phyloP scores from a whole-genome alignment of 2,329 filamentous ascomycete species.

The Incumbomyces lentus region DNA sequence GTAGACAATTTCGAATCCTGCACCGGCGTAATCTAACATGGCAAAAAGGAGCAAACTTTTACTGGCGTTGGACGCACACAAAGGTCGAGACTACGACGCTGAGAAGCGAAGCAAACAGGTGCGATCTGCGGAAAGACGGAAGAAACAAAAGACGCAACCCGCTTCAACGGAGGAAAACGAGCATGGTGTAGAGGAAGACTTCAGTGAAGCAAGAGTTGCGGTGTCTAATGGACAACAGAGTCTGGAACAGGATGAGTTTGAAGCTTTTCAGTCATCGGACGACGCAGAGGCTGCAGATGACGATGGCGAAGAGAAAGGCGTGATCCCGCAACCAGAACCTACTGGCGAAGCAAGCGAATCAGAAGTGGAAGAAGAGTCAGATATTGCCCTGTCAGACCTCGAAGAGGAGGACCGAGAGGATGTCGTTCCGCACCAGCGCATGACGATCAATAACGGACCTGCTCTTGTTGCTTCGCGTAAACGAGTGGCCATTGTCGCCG shows the following conservation, averaged over 20 bases:
- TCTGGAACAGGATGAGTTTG: conserved; percentile 10
- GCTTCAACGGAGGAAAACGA: conserved; percentile 7
- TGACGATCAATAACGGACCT: conserved; percentile 94
- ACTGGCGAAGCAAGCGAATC: conserved; percentile 45
- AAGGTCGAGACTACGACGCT: conserved; percentile 59
- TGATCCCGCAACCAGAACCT: conserved; percentile 28
- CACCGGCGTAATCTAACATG: conserved; percentile 26
- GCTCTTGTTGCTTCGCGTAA: conserved; percentile 72
- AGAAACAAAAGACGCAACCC: conserved; percentile 20
- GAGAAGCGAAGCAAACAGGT: conserved; percentile 65
- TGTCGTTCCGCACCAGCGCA: conserved; percentile 76
- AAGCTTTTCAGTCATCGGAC: conserved; percentile 5
- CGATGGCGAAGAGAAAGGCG: conserved; percentile 20
- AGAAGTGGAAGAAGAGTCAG: conserved; percentile 66
- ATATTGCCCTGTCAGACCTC: conserved; percentile 79
- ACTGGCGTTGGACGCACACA: conserved; percentile 46
- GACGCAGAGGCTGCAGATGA: conserved; percentile 11
- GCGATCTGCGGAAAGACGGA: conserved; percentile 38
- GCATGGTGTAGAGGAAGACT: not conserved
- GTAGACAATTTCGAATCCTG: not conserved
- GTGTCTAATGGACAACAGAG: conserved; percentile 1
- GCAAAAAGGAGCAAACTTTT: conserved; percentile 49
- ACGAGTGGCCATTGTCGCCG: conserved; percentile 53
- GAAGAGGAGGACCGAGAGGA: conserved; percentile 76
- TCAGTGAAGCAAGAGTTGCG: not conserved